Evolutionary conservation across 805 yeast species (phyloP).

Genomic region (Barnettozyma wickerhamii): DNA sequence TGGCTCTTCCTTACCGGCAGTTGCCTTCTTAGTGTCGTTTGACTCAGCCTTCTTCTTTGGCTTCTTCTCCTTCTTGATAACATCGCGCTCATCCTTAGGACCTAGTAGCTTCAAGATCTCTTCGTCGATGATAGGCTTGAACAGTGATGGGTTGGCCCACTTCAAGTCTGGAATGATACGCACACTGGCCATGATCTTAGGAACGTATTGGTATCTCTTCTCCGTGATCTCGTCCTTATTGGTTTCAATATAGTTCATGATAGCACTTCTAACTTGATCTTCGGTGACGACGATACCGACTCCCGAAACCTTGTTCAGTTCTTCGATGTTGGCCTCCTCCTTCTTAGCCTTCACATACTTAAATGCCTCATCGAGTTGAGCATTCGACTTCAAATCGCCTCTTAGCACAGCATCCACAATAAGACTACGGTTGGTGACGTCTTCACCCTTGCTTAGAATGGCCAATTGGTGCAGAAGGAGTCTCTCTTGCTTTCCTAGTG

Average conservation of each 20-base stretch:
- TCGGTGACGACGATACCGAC: conserved; percentile 73
- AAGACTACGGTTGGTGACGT: conserved; percentile 42
- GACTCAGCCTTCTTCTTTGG: conserved; percentile 36
- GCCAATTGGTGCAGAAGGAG: conserved; percentile 77
- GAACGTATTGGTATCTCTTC: conserved; percentile 79
- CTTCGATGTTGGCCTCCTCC: conserved; percentile 40
- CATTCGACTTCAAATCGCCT: conserved; percentile 58
- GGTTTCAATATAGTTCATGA: conserved; percentile 53
- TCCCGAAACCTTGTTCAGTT: conserved; percentile 65
- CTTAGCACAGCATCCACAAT: conserved; percentile 59
- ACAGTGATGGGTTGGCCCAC: conserved; percentile 87
- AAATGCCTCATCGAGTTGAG: conserved; percentile 78
- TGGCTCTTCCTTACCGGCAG: conserved; percentile 3
- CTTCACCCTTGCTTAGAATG: conserved; percentile 54
- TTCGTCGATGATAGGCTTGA: conserved; percentile 84
- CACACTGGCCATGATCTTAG: conserved; percentile 70
- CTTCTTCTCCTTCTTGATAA: conserved; percentile 71
- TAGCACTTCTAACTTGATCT: conserved; percentile 56
- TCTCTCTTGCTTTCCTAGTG: conserved; percentile 54
- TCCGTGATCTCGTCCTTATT: conserved; percentile 56
- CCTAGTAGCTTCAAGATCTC: conserved; percentile 72
- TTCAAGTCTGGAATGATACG: conserved; percentile 71
- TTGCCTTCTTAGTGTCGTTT: conserved; percentile 10
- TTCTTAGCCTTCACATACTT: conserved; percentile 60
- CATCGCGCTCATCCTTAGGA: conserved; percentile 95